phyloP scores from a whole-genome alignment of 2,329 filamentous ascomycete genomes.

The Ophiostoma fasciatum region DNA sequence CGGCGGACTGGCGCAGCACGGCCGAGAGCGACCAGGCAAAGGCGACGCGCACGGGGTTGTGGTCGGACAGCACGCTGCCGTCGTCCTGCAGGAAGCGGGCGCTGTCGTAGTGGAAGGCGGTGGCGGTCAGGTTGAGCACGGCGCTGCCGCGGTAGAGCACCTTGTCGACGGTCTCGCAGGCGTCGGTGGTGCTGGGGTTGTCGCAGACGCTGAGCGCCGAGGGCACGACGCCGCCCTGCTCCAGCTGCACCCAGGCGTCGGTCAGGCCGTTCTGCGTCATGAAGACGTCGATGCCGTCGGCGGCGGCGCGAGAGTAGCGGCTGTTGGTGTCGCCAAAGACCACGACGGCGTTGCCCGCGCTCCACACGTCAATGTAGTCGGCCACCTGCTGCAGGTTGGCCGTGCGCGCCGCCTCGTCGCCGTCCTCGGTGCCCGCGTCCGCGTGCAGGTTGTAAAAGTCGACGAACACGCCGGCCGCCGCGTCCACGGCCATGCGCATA shows the following conservation, averaged over 20 bases:
- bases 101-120: conserved; percentile 39
- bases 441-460: conserved; percentile 54
- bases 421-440: conserved; percentile 40
- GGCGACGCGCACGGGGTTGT: conserved; percentile 47
- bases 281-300: conserved; percentile 36
- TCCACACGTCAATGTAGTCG: conserved; percentile 39
- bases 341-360: conserved; percentile 44
- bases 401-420: conserved; percentile 39
- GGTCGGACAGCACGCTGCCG: conserved; percentile 44
- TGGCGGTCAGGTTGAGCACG: conserved; percentile 31
- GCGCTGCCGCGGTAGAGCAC: conserved; percentile 41
- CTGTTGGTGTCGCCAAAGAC: conserved; percentile 52
- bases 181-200: conserved; percentile 38
- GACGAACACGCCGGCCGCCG: conserved; percentile 38
- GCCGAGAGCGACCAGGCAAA: conserved; percentile 28
- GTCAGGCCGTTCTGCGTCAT: conserved; percentile 34
- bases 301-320: conserved; percentile 43
- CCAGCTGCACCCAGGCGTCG: conserved; percentile 45
- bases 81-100: conserved; percentile 40
- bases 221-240: conserved; percentile 31
- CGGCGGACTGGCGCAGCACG: conserved; percentile 27
- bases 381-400: conserved; percentile 45
- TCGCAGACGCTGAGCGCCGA: conserved; percentile 31
- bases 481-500: conserved; percentile 40
- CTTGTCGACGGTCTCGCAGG: conserved; percentile 55